Conservation (phyloP, 192 early-diverging fungal species). For the Spinellus fusiger region DNA sequence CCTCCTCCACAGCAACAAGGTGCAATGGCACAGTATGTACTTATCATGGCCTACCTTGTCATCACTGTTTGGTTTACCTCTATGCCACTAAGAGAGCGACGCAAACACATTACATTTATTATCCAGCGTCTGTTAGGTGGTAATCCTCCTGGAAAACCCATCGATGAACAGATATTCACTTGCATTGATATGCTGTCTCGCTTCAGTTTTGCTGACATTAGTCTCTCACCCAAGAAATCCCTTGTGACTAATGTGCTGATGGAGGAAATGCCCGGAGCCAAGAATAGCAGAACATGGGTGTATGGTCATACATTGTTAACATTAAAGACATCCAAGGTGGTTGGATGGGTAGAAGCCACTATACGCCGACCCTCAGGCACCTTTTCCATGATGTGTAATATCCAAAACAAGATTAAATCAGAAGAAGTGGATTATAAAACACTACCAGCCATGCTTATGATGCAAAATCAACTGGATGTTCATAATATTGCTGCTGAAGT, state of each 20-base stretch:
- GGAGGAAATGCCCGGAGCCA: slow-evolving; percentile 28
- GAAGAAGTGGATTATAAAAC: slow-evolving; percentile 41
- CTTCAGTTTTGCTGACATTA: slow-evolving; percentile 71
- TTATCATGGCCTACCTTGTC: slow-evolving; percentile 91
- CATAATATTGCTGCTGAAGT: slow-evolving; percentile 2
- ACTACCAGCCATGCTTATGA: slow-evolving; percentile 48
- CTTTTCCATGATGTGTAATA: slow-evolving; percentile 56
- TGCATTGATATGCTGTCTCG: slow-evolving; percentile 93
- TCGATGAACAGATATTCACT: slow-evolving; percentile 88
- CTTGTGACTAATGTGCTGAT: slow-evolving; percentile 50
- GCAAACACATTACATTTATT: slow-evolving; percentile 76
- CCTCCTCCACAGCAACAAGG: slow-evolving; percentile 20
- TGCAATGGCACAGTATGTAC: slow-evolving; percentile 72
- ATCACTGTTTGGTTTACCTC: slow-evolving; percentile 86
- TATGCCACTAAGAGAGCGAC: slow-evolving; percentile 65
- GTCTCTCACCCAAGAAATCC: slow-evolving; percentile 51
- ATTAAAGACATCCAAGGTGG: slow-evolving; percentile 54
- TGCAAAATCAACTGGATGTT: slow-evolving; percentile 38
- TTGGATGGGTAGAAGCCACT: slow-evolving; percentile 75
- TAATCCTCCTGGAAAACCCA: slow-evolving; percentile 43
- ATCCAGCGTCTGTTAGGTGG: slow-evolving; percentile 65
- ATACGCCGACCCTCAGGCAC: slow-evolving; percentile 80
- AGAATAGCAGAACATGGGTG: slow-evolving; percentile 67
- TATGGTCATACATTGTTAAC: slow-evolving; percentile 85
- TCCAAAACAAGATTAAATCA: slow-evolving; percentile 61